A percentile compares a stretch with the other conserved stretches of the same genome.
Evolutionary conservation across 352 stramenopile species (phyloP).

Genomic region (Pythium periplocum): DNA sequence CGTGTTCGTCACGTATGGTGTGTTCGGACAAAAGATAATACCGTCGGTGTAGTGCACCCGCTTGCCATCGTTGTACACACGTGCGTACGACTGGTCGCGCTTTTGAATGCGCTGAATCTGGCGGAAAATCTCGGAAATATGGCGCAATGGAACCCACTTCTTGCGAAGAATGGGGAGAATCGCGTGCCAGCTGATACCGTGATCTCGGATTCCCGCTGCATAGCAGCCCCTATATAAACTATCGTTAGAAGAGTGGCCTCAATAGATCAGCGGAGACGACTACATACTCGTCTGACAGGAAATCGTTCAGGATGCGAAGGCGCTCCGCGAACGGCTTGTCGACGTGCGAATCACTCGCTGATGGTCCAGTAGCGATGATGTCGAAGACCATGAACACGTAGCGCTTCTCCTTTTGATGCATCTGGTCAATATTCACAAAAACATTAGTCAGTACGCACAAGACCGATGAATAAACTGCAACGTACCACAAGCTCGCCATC

Average conservation of each 20-base stretch:
- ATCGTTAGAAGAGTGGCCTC: no score
- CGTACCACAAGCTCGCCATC: conserved; percentile 86
- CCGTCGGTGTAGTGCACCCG: conserved; percentile 87
- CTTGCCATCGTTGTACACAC: conserved; percentile 82
- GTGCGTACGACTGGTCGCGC: conserved; percentile 65
- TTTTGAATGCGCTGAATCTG: conserved; percentile 77
- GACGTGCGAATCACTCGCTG: conserved; percentile 65
- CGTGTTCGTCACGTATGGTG: conserved; percentile 78
- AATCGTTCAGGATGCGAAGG: conserved; percentile 75
- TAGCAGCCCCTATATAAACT: conserved; percentile 53
- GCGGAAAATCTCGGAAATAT: conserved; percentile 81
- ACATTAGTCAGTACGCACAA: background rate
- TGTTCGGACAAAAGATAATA: conserved; percentile 87
- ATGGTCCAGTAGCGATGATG: conserved; percentile 78
- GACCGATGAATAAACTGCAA: conserved; percentile 6
- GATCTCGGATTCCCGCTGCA: conserved; percentile 49
- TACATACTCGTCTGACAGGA: conserved; percentile 79
- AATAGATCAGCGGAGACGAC: background rate
- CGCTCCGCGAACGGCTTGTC: conserved; percentile 79
- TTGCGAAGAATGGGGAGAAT: conserved; percentile 79
- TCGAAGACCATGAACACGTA: conserved; percentile 90
- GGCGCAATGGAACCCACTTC: conserved; percentile 73
- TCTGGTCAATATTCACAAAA: conserved; percentile 26
- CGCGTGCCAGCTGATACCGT: conserved; percentile 57
- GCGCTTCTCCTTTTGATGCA: conserved; percentile 75